Conservation (phyloP, 202 grass and related monocot genomes). For the Carex sylvatica region DNA sequence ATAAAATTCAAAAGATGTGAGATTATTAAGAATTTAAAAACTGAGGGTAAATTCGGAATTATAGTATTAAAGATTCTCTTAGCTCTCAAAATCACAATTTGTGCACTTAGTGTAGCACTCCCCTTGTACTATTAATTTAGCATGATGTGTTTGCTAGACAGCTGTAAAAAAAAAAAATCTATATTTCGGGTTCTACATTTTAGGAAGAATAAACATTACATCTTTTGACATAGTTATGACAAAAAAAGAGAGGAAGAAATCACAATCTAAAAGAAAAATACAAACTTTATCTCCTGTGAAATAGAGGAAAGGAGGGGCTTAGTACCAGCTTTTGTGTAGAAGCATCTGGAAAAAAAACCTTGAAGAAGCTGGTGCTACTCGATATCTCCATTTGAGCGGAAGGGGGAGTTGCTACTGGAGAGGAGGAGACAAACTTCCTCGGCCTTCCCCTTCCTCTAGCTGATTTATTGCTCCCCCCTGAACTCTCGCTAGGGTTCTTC, state of each 20-base stretch:
- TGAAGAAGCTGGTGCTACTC: constrained; percentile 32
- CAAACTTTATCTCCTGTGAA: not conserved
- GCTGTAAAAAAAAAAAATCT: not conserved
- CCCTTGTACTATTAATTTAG: no score
- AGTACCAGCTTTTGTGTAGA: constrained; percentile 32
- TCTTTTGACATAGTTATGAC: no score
- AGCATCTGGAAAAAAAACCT: constrained; percentile 36
- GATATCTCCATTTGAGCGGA: constrained; percentile 9
- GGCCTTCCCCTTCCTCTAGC: constrained; percentile 23
- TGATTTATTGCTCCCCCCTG: not conserved
- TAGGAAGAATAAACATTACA: no score
- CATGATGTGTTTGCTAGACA: not conserved
- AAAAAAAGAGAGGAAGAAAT: no score
- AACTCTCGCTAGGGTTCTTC: constrained; percentile 14
- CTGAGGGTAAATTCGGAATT: no score
- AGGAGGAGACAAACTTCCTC: constrained; percentile 13
- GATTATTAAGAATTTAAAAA: no score
- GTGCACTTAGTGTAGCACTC: no score
- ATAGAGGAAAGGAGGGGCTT: not conserved
- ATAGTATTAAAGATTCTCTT: no score
- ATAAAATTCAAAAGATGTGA: no score
- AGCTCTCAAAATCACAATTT: no score
- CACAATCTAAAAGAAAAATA: not conserved
- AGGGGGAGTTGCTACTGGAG: not conserved
- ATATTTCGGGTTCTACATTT: no score